Evolutionary conservation across 805 yeast genomes (phyloP), one percentile per base, ranked within the genome.

Genomic region (Hanseniaspora thailandica): DNA sequence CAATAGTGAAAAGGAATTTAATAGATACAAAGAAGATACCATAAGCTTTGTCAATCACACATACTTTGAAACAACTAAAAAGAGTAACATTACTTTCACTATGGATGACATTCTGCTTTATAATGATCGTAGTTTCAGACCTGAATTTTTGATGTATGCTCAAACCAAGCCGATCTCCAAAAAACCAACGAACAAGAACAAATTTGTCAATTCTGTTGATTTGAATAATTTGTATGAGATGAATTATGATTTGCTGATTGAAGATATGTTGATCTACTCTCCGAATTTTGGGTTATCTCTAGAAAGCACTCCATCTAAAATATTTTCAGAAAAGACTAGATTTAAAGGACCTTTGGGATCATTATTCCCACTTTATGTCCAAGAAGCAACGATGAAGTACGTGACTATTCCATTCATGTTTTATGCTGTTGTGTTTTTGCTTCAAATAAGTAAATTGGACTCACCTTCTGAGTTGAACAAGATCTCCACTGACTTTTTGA

Each of bases 381-480:
- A 50, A n/a, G 8, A 31, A 8, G 30, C 45, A 9, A 26, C 54
- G 3, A 50, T 50, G 47, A 13, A 25, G n/a, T 50, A 34, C 28
- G 10, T 50, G 2, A 50, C 54, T 2, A 13, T 43, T 8, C 54
- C 54, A 8, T 50, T 43, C 28, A 17, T 43, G 3, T 8, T 43
- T 9, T 43, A 41, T 20, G n/a, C 36, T 15, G 33, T 9, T 8
- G 38, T 31, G 6, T 50, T 50, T 43, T 30, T 50, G 22, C 25
- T 23, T 12, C 54, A 50, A 30, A 43, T 43, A 19, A 17, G 22
- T 8, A 34, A 20, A 9, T n/a, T 50, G 22, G 38, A 40, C 12
- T 50, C 54, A 2, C 54, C 54, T 1, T 50, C 54, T 17, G 54
- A 50, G 19, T n/a, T 50, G 6, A 50, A 50, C 30, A 50, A 50